These are phyloP conservation scores for Candida smagusa DNA, from an alignment of 1,139 yeast species.

Conservation along the genomic window DNA sequence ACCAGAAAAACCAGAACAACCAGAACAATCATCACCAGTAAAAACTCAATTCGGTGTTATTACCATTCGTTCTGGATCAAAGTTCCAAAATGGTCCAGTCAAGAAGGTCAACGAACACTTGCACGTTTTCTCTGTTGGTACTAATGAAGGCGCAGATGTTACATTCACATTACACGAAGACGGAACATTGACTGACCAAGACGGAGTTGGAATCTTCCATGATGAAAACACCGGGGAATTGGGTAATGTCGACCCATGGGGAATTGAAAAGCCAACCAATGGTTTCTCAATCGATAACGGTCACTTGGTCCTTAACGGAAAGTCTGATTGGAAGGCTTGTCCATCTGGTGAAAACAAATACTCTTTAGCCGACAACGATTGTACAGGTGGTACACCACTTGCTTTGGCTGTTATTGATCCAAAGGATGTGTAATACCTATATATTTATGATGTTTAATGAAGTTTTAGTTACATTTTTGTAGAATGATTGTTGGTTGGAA, in stretches of 20 bases:
- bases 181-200: conserved; percentile 28
- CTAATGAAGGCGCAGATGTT: conserved; percentile 23
- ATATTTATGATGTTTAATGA: too few species aligned
- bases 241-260: conserved; percentile 29
- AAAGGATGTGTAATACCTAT: conserved; percentile 1
- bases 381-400: conserved; percentile 27
- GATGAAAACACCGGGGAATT: conserved; percentile 27
- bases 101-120: conserved; percentile 27
- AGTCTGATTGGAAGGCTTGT: conserved; percentile 23
- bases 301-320: conserved; percentile 21
- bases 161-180: conserved; percentile 22
- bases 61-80: conserved; percentile 20
- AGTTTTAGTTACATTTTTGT: too few species aligned
- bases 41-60: conserved; percentile 15
- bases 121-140: conserved; percentile 33
- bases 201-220: conserved; percentile 23
- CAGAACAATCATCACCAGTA: not conserved
- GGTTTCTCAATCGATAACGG: conserved; percentile 24
- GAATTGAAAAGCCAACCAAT: conserved; percentile 21
- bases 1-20: not conserved
- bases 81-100: conserved; percentile 21
- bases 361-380: conserved; percentile 25
- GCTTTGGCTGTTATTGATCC: conserved; percentile 15
- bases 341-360: conserved; percentile 24
- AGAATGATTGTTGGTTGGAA: too few species aligned